Evolutionary conservation across 306 rosid species (phyloP).

Genomic region (Aeschynomene evenia): DNA sequence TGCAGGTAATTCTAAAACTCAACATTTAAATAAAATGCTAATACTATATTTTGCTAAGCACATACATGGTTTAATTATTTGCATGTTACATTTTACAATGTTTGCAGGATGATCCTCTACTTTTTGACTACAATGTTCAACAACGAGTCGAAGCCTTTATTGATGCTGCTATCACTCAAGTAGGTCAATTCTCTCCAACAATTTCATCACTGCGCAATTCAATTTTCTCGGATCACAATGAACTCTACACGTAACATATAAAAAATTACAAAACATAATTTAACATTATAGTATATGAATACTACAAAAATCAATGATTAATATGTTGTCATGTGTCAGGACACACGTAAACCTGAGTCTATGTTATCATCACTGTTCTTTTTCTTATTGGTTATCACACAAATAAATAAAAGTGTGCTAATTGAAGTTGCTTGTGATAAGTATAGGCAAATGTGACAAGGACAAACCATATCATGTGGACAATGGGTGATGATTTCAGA

Average conservation of each 20-base stretch:
- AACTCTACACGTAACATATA: too few relatives aligned
- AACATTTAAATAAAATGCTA: not conserved
- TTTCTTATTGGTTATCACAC: not conserved
- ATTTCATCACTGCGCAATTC: not conserved
- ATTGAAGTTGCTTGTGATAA: slow-evolving; percentile 20
- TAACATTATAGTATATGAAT: too few relatives aligned
- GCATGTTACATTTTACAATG: slow-evolving; percentile 21
- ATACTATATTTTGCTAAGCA: slow-evolving; percentile 4
- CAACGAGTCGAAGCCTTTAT: slow-evolving; percentile 68
- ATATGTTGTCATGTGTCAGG: too few relatives aligned
- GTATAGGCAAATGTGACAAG: slow-evolving; percentile 78
- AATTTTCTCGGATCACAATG: too few relatives aligned
- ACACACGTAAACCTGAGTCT: too few relatives aligned
- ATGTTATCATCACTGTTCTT: too few relatives aligned
- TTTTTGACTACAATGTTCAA: slow-evolving; percentile 66
- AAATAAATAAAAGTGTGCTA: not conserved
- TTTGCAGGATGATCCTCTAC: slow-evolving; percentile 76
- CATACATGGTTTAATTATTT: slow-evolving; percentile 21
- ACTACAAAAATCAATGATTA: too few relatives aligned
- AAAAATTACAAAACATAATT: too few relatives aligned
- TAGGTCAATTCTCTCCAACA: slow-evolving; percentile 29
- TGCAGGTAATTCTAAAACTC: slow-evolving; percentile 62
- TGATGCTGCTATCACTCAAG: slow-evolving; percentile 54
- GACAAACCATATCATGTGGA: slow-evolving; percentile 91
- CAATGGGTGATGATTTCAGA: slow-evolving; percentile 94